Evolutionary conservation across 345 rosid genomes (phyloP), one percentile per base, ranked within the genome.

Genomic region (Dovyalis caffra): DNA sequence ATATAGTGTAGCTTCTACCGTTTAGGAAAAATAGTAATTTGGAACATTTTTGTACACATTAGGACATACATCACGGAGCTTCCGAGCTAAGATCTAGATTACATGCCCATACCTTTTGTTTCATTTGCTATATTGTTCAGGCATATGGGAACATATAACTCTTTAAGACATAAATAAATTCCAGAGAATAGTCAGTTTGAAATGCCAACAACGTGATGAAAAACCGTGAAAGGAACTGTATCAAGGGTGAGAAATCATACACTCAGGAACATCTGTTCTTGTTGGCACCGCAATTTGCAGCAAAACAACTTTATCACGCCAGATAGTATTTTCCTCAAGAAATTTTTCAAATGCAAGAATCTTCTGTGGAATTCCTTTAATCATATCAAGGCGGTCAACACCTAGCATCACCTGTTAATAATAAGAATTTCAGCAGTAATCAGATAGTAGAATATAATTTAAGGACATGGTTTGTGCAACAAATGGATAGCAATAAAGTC

Each of bases 241-340:
- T 33, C 64, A 49, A 37, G 66, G 68, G 80, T 47, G 66, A 67
- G 60, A 60, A 80, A 82, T 45, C 89, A 20, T 90, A 95, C 99
- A 96, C 80, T 96, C 99, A 70, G 99, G 97, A 79, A 96, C 99
- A 82, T 96, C 99, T 69, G 99, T 96, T 85, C 99, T 91, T 80
- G 99, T 96, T 49, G 99, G 99, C 83, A 96, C 99, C 0, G 99
- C 99, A 85, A 96, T 96, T 83, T 96, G 99, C 77, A 96, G 86
- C 77, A 96, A 76, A 70, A 96, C 99, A 82, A 96, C 99, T 87
- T 93, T 90, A 45, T 93, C 97, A 71, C 95, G 97, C 99, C 99
- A 96, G 37, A n/a, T 33, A 76, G 88, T 79, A 73, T 96, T 93
- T 80, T 96, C 99, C 92, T 96, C 99, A 0, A 96, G 99, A 85